Percentiles rank a stretch among this genome's conserved stretches.
Evolutionary conservation across 352 stramenopile species (phyloP).

Genomic region (Pythium rhizo-oryzae): DNA sequence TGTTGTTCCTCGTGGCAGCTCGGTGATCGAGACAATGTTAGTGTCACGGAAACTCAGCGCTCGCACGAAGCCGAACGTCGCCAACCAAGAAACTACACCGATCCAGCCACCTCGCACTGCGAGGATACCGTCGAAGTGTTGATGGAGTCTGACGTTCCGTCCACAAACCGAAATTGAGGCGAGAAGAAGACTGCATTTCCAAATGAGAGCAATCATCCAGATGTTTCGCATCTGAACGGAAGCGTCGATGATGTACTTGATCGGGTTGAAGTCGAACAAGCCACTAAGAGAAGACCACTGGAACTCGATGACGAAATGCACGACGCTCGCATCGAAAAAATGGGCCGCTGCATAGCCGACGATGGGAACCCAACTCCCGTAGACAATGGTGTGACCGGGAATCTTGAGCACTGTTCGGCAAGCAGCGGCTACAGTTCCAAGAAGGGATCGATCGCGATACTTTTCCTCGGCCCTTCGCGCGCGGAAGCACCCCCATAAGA

Average conservation of each 20-base stretch:
- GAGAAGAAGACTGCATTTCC: constrained; percentile 11
- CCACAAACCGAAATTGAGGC: not conserved
- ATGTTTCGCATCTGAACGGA: constrained; percentile 41
- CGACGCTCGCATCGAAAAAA: constrained; percentile 43
- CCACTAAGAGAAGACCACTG: constrained; percentile 27
- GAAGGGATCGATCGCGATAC: not conserved
- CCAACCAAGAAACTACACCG: not conserved
- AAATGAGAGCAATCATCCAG: constrained; percentile 32
- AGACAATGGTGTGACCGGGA: constrained; percentile 57
- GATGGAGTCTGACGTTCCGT: not conserved
- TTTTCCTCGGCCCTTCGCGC: not conserved
- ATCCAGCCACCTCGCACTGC: constrained; percentile 18
- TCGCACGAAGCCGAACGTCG: constrained; percentile 15
- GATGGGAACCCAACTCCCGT: constrained; percentile 42
- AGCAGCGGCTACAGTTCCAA: constrained; percentile 33
- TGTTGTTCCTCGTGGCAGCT: not conserved
- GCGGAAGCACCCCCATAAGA: constrained; percentile 35
- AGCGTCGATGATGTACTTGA: constrained; percentile 19
- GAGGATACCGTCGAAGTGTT: constrained; percentile 13
- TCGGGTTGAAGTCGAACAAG: constrained; percentile 22
- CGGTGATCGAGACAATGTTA: constrained; percentile 2
- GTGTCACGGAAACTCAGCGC: constrained; percentile 19
- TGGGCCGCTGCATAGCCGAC: constrained; percentile 35
- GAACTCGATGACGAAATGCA: constrained; percentile 3
- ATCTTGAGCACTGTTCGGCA: constrained; percentile 13